Evolutionary conservation across 176 grass and related monocot genomes (phyloP).

Genomic region (Tillandsia fasciculata): DNA sequence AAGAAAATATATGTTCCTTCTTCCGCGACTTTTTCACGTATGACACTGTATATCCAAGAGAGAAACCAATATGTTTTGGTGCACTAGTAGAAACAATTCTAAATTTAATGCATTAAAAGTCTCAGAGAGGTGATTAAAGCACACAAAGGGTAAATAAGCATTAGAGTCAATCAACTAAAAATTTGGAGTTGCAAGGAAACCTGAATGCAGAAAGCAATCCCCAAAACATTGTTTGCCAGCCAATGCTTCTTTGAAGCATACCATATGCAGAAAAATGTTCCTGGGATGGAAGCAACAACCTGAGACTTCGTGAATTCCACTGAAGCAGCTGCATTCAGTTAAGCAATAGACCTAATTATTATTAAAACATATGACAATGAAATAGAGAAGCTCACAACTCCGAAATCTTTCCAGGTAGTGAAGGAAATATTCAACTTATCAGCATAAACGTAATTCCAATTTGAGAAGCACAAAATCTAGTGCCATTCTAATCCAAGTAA

Average conservation of each 20-base stretch:
- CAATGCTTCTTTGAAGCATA: constrained; percentile 86
- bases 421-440: background rate
- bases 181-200: constrained; percentile 20
- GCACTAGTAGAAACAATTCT: no score
- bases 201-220: constrained; percentile 95
- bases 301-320: constrained; percentile 96
- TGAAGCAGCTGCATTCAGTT: constrained; percentile 56
- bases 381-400: background rate
- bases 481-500: no score
- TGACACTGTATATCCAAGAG: no score
- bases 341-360: background rate
- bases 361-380: background rate
- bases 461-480: constrained; percentile 4
- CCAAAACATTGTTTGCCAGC: constrained; percentile 91
- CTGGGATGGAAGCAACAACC: constrained; percentile 71
- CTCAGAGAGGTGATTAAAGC: no score
- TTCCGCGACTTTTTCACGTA: no score
- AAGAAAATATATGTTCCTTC: no score
- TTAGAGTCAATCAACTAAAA: no score
- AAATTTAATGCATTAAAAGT: no score
- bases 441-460: background rate
- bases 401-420: background rate
- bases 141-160: no score
- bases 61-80: no score
- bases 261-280: constrained; percentile 85